Base-by-base conservation (phyloP, 1,139 yeast genomes). In the Tardiomyces blankii region DNA sequence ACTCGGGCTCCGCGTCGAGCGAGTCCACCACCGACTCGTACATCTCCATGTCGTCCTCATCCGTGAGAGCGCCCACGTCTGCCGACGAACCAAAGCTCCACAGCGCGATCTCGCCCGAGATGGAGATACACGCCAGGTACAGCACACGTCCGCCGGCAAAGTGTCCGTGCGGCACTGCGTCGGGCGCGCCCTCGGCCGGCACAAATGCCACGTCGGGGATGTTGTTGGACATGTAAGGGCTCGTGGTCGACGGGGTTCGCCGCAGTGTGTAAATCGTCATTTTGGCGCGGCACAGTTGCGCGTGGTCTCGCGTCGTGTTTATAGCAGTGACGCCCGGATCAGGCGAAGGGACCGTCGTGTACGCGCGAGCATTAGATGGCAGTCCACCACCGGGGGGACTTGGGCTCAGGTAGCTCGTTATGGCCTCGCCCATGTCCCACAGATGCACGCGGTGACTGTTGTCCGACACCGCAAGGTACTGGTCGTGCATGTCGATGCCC, bases 161-260 rank as follows among this genome's bases (percentile, higher is more conserved):
- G 5, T 12, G n/a, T 3, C 35, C 35, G 21, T 35, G 21, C 19
- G 19, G n/a, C 4, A 13, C 19, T 2, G 53, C 48, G 13, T 54
- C 54, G 12, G 46, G 48, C 1, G 44, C 50, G 3, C 46, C 53
- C 1, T 54, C 53, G 25, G 60, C 59, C 5, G 54, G 54, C 2
- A 74, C 52, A 46, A 78, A 68, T 23, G 73, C 63, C 1, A 78
- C 74, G 46, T 72, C 77, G 0, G 88, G 87, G 13, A 82, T 69
- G 54, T 82, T 81, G 54, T 78, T 82, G 11, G 70, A 57, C 14
- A 81, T 50, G 42, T 65, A 70, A 25, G 71, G 75, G 11, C 35
- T 30, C 11, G 35, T 21, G 25, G 25, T 21, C 25, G 25, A 21
- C 25, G 25, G 25, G 25, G 25, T 21, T 4, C 25, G 25, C 7